A percentile compares a stretch with the other conserved stretches of the same genome.
phyloP scores from a whole-genome alignment of 1,284 basidiomycete genomes.

The Ceratorhiza oryzae-sativae region DNA sequence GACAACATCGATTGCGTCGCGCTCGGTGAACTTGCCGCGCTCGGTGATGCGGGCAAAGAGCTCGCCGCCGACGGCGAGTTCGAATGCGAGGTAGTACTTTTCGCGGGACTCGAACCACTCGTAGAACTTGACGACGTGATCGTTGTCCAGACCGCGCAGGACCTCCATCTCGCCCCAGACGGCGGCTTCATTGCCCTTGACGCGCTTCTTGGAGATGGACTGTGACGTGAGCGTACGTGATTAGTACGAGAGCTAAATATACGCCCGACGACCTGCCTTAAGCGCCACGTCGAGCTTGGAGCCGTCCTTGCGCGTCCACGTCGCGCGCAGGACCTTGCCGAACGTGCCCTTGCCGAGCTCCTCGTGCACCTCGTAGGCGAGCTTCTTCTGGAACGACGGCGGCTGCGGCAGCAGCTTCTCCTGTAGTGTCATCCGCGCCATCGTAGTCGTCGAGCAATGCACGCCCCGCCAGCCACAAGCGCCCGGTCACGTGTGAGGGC shows the following conservation, averaged over 20 bases:
- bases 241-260: constrained; percentile 44
- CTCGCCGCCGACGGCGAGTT: constrained; percentile 89
- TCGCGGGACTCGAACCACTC: constrained; percentile 92
- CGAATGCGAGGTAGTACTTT: constrained; percentile 91
- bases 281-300: constrained; percentile 79
- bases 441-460: constrained; percentile 14
- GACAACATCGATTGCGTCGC: constrained; percentile 79
- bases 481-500: constrained; percentile 28
- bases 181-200: constrained; percentile 83
- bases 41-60: constrained; percentile 85
- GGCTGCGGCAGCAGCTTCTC: constrained; percentile 73
- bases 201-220: constrained; percentile 89
- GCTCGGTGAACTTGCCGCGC: constrained; percentile 88
- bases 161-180: constrained; percentile 93
- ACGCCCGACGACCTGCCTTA: constrained; percentile 44
- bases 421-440: constrained; percentile 42
- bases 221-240: constrained; percentile 53
- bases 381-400: constrained; percentile 80
- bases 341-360: constrained; percentile 83
- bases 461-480: constrained; percentile 18
- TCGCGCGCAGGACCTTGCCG: constrained; percentile 75
- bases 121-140: constrained; percentile 92
- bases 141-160: constrained; percentile 83
- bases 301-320: constrained; percentile 56
- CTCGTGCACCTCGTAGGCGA: constrained; percentile 68